Conservation (phyloP, 495 filamentous ascomycete species). For the Halenospora varia region DNA sequence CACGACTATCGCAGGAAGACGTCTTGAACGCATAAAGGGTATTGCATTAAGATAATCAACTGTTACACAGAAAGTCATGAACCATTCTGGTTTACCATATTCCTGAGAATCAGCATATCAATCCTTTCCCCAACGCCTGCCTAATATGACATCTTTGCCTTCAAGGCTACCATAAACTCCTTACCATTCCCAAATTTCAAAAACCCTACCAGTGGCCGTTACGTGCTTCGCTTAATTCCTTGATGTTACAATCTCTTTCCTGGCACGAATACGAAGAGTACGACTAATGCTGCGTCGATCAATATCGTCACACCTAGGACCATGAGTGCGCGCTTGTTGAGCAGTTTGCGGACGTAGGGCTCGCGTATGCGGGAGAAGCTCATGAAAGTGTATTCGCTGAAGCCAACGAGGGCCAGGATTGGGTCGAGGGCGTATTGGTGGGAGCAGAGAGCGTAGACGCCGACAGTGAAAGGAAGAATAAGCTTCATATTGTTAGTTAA, state of each 20-base stretch:
- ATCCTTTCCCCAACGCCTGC: not conserved
- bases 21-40: slow-evolving; percentile 28
- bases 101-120: not conserved
- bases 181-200: not conserved
- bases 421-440: slow-evolving; percentile 96
- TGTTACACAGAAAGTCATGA: not conserved
- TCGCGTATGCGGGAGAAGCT: slow-evolving; percentile 81
- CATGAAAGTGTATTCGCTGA: slow-evolving; percentile 94
- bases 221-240: not conserved
- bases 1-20: not conserved
- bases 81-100: not conserved
- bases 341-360: slow-evolving; percentile 78
- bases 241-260: slow-evolving; percentile 69
- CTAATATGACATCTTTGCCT: not conserved
- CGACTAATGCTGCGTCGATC: slow-evolving; percentile 68
- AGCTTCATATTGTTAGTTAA: slow-evolving; percentile 49
- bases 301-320: slow-evolving; percentile 68
- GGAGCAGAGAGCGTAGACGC: slow-evolving; percentile 79
- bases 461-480: slow-evolving; percentile 89
- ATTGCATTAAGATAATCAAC: slow-evolving; percentile 9
- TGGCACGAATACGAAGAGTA: slow-evolving; percentile 89
- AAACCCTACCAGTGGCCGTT: not conserved
- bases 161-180: not conserved
- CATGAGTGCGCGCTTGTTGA: slow-evolving; percentile 76
- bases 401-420: slow-evolving; percentile 79